Conservation (phyloP, 1,284 basidiomycete genomes). For the Malassezia furfur region DNA sequence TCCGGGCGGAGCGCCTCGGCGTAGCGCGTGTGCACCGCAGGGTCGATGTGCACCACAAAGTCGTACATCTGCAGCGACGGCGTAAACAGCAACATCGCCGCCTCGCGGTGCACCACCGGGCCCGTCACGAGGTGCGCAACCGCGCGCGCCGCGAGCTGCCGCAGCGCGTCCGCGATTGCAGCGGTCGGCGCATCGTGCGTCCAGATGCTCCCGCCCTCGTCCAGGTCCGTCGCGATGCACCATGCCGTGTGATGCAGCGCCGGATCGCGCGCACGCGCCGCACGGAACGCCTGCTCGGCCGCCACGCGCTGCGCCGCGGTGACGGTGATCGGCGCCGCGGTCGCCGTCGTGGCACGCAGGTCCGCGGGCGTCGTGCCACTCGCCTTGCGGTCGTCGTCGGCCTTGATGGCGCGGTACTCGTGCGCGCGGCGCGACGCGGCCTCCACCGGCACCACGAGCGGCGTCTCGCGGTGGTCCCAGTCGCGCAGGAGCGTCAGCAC, state of each 20-base stretch:
- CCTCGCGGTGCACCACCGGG: background rate
- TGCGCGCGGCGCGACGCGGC: conserved; percentile 26
- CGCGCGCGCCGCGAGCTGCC: conserved; percentile 29
- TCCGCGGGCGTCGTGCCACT: conserved; percentile 23
- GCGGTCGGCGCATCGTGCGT: conserved; percentile 46
- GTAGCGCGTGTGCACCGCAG: conserved; percentile 62
- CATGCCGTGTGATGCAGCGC: conserved; percentile 57
- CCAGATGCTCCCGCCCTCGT: conserved; percentile 67
- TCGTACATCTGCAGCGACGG: conserved; percentile 79
- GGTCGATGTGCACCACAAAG: conserved; percentile 67
- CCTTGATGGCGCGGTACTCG: conserved; percentile 52
- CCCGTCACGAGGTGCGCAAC: conserved; percentile 21
- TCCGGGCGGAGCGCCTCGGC: conserved; percentile 49
- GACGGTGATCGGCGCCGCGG: conserved; percentile 36
- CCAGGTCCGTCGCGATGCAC: conserved; percentile 71
- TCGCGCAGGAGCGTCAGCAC: conserved; percentile 63
- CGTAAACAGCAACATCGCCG: conserved; percentile 62
- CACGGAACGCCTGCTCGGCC: conserved; percentile 54
- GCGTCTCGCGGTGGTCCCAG: conserved; percentile 65
- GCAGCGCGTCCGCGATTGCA: conserved; percentile 33
- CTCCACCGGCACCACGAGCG: conserved; percentile 52
- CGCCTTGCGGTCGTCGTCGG: conserved; percentile 5
- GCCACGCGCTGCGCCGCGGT: conserved; percentile 54
- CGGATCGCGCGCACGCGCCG: conserved; percentile 44
- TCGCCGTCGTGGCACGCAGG: conserved; percentile 5